Evolutionary conservation across 768 basidiomycete genomes (phyloP).

Genomic region (Guyanaporus albipodus): DNA sequence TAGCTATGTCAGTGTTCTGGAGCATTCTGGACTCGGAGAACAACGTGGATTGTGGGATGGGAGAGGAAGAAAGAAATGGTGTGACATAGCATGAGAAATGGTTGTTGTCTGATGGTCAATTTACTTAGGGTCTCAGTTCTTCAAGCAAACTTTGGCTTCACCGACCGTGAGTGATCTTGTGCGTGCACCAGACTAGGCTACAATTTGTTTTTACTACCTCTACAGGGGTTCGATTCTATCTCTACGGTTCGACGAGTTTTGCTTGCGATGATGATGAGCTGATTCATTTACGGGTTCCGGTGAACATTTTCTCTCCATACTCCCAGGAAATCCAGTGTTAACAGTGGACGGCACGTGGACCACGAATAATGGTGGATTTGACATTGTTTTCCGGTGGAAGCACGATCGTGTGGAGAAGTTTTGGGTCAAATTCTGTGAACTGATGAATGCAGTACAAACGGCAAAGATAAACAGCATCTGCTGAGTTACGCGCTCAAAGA

Average conservation of each 20-base stretch:
- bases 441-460: neutral
- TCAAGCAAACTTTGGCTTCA: conserved; percentile 1
- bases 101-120: neutral
- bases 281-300: neutral
- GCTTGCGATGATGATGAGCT: neutral
- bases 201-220: neutral
- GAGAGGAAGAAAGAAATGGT: too few species aligned
- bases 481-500: too few species aligned
- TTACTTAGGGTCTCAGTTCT: neutral
- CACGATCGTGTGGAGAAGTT: neutral
- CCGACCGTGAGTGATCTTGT: neutral
- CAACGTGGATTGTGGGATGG: too few species aligned
- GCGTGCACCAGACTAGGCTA: too few species aligned
- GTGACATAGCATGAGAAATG: too few species aligned
- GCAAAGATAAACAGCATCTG: too few species aligned
- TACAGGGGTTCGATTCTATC: conserved; percentile 1
- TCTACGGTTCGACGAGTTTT: neutral
- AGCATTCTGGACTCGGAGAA: too few species aligned
- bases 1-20: too few species aligned
- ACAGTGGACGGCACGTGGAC: neutral
- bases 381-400: conserved; percentile 1
- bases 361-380: neutral
- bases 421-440: neutral
- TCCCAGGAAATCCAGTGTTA: neutral
- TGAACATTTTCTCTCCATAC: conserved; percentile 4